Evolutionary conservation across 805 yeast species (phyloP).

Genomic region (Candida anglica): DNA sequence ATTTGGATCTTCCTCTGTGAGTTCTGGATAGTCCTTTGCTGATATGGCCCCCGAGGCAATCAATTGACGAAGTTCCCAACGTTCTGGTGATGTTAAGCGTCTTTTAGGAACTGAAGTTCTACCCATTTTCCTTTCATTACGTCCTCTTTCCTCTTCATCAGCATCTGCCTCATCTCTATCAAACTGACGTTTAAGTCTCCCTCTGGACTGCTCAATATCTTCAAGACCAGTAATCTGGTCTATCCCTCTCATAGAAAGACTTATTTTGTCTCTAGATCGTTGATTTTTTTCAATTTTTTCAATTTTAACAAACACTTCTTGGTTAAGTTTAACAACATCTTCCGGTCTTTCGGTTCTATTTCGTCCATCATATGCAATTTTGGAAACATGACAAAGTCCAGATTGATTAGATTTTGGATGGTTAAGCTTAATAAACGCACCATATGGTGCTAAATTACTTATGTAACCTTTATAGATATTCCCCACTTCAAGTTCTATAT

Average conservation of each 20-base stretch:
- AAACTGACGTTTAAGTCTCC: constrained; percentile 15
- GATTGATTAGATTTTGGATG: constrained; percentile 26
- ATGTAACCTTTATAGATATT: constrained; percentile 60
- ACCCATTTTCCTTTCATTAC: constrained; percentile 4
- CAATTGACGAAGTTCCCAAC: constrained; percentile 86
- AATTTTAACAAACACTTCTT: constrained; percentile 64
- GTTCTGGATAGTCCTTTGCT: constrained; percentile 66
- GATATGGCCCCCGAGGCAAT: constrained; percentile 74
- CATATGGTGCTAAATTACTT: constrained; percentile 58
- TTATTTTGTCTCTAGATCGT: constrained; percentile 29
- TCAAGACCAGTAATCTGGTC: constrained; percentile 70
- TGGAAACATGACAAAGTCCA: constrained; percentile 79
- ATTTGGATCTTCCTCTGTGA: constrained; percentile 27
- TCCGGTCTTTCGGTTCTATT: constrained; percentile 52
- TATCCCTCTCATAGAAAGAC: constrained; percentile 65
- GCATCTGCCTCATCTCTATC: constrained; percentile 8
- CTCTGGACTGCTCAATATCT: constrained; percentile 20
- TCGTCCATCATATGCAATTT: constrained; percentile 44
- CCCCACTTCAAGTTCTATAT: constrained; percentile 31
- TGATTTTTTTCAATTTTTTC: constrained; percentile 16
- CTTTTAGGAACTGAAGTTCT: constrained; percentile 24
- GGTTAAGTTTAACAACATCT: constrained; percentile 53
- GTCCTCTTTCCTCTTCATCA: constrained; percentile 4
- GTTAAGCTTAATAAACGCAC: constrained; percentile 67
- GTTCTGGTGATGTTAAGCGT: constrained; percentile 76